Conservation (phyloP, 176 grass and related monocot species). For the Ampelocalamus luodianensis region DNA sequence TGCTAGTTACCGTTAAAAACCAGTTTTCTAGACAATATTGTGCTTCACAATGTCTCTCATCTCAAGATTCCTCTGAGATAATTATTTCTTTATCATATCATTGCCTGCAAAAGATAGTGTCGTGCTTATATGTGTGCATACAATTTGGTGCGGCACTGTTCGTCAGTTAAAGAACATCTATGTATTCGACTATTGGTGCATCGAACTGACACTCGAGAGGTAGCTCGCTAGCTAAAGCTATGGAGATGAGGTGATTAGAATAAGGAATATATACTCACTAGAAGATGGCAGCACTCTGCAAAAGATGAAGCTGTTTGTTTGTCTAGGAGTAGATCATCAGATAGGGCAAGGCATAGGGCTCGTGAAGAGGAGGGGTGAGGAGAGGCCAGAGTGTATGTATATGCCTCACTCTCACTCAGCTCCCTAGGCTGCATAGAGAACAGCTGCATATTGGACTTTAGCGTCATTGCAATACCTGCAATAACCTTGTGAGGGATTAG, state of each 20-base stretch:
- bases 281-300: constrained; percentile 44
- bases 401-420: constrained; percentile 25
- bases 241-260: constrained; percentile 40
- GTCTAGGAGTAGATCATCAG: constrained; percentile 28
- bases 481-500: constrained; percentile 48
- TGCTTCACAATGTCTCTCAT: constrained; percentile 43
- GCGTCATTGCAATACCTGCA: constrained; percentile 54
- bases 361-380: constrained; percentile 40
- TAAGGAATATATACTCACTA: constrained; percentile 34
- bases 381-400: constrained; percentile 38
- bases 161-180: constrained; percentile 44
- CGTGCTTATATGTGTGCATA: constrained; percentile 26
- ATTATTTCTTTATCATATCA: constrained; percentile 50
- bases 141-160: constrained; percentile 30
- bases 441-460: constrained; percentile 59
- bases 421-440: constrained; percentile 60
- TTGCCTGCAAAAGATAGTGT: constrained; percentile 53
- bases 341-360: constrained; percentile 43
- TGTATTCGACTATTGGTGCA: constrained; percentile 62
- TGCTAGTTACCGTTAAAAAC: constrained; percentile 59
- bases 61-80: constrained; percentile 55
- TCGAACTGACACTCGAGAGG: constrained; percentile 40
- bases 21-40: constrained; percentile 59
- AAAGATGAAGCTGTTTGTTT: constrained; percentile 56
- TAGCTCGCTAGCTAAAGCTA: constrained; percentile 13